These are phyloP conservation scores for Nemania abortiva DNA, from an alignment of 2,329 filamentous ascomycete genomes.

Conservation along the genomic window DNA sequence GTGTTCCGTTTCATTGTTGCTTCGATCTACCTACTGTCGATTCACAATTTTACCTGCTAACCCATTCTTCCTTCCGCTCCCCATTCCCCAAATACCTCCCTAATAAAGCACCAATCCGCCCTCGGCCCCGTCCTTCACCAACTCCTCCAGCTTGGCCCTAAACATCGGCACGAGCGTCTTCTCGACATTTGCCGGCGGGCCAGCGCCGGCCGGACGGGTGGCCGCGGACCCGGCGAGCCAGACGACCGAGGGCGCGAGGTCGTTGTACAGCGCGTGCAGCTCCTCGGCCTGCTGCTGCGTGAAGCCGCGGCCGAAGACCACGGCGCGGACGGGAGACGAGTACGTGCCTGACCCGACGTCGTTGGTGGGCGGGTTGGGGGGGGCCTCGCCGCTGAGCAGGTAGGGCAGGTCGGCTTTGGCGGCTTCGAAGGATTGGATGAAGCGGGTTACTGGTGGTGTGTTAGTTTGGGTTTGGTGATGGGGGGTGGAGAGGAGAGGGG, in stretches of 20 bases:
- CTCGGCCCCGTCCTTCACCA: conserved; percentile 13
- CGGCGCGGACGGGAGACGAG: conserved; percentile 22
- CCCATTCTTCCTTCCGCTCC: background rate
- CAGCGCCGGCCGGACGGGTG: background rate
- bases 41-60: no score
- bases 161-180: conserved; percentile 11
- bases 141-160: conserved; percentile 13
- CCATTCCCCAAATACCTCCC: background rate
- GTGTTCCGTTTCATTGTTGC: no score
- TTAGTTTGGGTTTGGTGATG: background rate
- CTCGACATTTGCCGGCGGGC: conserved; percentile 22
- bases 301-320: conserved; percentile 40
- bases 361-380: conserved; percentile 31
- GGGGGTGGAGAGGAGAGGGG: background rate
- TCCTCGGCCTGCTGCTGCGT: conserved; percentile 32
- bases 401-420: conserved; percentile 36
- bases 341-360: conserved; percentile 28
- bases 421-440: conserved; percentile 33
- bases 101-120: conserved; percentile 31
- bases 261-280: conserved; percentile 4
- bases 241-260: conserved; percentile 4
- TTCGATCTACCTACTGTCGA: no score
- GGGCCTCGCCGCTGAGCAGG: conserved; percentile 27
- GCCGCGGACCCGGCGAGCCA: conserved; percentile 33
- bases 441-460: conserved; percentile 33